Conservation (phyloP, 306 rosid species). For the barrel medic (Medicago truncatula) region DNA sequence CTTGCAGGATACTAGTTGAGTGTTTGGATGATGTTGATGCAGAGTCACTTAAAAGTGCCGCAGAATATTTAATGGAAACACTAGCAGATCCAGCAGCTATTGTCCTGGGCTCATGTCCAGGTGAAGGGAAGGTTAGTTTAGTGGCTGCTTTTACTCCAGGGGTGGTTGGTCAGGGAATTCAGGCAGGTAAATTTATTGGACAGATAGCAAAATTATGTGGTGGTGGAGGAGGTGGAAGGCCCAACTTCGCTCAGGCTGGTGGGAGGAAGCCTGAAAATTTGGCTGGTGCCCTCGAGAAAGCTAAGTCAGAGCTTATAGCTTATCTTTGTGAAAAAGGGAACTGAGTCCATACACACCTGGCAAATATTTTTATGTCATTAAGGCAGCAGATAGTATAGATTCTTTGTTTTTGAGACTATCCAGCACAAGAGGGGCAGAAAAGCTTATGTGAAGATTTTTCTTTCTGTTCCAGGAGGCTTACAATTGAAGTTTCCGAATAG, state of each 20-base stretch:
- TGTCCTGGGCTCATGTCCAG: slow-evolving; percentile 85
- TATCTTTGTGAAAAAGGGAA: slow-evolving; percentile 63
- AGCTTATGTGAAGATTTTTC: slow-evolving; percentile 8
- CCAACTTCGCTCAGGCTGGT: slow-evolving; percentile 95
- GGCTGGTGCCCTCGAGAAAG: slow-evolving; percentile 71
- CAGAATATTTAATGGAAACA: slow-evolving; percentile 74
- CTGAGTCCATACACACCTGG: slow-evolving; percentile 37
- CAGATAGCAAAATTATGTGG: slow-evolving; percentile 90
- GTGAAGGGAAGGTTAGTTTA: slow-evolving; percentile 88
- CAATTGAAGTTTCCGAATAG: slow-evolving; percentile 23
- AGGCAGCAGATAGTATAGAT: slow-evolving; percentile 28
- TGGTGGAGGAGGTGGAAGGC: slow-evolving; percentile 98
- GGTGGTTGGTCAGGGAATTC: slow-evolving; percentile 73
- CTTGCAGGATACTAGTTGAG: slow-evolving; percentile 79
- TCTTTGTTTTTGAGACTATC: slow-evolving; percentile 30
- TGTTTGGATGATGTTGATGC: slow-evolving; percentile 84
- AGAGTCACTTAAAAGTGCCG: slow-evolving; percentile 84
- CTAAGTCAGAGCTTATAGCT: slow-evolving; percentile 69
- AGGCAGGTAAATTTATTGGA: slow-evolving; percentile 93
- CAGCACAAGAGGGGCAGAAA: slow-evolving; percentile 6
- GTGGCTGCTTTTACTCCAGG: slow-evolving; percentile 93
- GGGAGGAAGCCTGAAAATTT: slow-evolving; percentile 91
- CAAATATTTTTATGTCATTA: slow-evolving; percentile 32
- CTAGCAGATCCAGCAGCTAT: slow-evolving; percentile 91
- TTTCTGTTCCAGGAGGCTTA: slow-evolving; percentile 10